These are phyloP conservation scores for Aureobasidium pullulans DNA, from an alignment of 2,329 filamentous ascomycete genomes.

Conservation along the genomic window DNA sequence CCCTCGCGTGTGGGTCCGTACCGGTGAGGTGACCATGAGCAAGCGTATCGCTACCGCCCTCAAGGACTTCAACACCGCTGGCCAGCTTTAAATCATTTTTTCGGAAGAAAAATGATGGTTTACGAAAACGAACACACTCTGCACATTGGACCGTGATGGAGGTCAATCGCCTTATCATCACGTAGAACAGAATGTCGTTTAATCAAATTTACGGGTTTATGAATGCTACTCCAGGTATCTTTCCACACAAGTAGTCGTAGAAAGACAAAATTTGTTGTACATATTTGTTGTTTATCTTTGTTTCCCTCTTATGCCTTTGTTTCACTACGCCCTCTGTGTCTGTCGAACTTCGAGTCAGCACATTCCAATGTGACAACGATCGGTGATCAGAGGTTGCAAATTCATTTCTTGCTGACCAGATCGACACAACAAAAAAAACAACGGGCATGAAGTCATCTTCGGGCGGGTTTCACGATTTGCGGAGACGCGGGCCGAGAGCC, in stretches of 20 bases:
- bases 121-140: neutral
- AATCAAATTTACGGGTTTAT: conserved; percentile 4
- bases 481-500: neutral
- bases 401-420: neutral
- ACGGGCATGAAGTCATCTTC: conserved; percentile 1
- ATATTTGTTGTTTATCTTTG: neutral
- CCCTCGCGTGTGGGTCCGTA: conserved; percentile 89
- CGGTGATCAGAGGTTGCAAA: neutral
- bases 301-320: neutral
- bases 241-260: neutral
- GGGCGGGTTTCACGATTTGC: neutral
- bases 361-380: neutral
- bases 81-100: conserved; percentile 54
- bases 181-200: neutral
- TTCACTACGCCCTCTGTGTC: neutral
- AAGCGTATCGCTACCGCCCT: conserved; percentile 72
- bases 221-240: conserved; percentile 10
- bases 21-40: conserved; percentile 96
- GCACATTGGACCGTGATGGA: conserved; percentile 2
- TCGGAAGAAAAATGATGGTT: neutral
- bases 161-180: conserved; percentile 11
- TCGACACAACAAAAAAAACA: neutral
- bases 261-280: conserved; percentile 12
- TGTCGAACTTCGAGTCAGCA: neutral
- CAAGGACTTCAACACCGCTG: conserved; percentile 82